Base-by-base conservation (phyloP, 1,139 yeast species). In the Hansenula sp. region DNA sequence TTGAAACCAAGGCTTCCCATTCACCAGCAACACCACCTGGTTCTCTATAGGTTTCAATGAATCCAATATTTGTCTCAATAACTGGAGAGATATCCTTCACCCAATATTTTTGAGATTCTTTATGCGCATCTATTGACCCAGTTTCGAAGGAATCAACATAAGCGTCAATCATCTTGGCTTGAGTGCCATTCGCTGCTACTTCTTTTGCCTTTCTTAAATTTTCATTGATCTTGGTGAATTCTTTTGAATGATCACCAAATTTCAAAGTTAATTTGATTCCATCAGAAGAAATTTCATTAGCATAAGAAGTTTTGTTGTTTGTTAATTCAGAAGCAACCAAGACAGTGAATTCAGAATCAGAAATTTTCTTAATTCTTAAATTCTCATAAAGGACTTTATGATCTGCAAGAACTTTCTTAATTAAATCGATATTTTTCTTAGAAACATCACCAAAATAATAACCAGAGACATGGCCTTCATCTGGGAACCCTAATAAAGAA, bases 1-100 rank as follows among this genome's bases (percentile, higher is more conserved):
- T 85, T n/a, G 96, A 94, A 34, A 89, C 94, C 39, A 89, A 69
- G 30, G 96, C 90, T 68, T 89, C 96, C 93, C 94, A 89, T 67
- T 89, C 96, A 48, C 96, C 96, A 60, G 93, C 79, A 38, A 88
- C 89, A 40, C 96, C 96, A 17, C 91, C 78, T 15, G 96, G 96
- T 61, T 88, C 96, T 63, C 96, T 76, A 66, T 89, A 89, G 28
- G 96, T 88, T 68, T 89, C 96, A 57, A 89, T 88, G 61, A 88
- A 89, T 0, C 96, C 96, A 55, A 88, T 79, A 60, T 89, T 87
- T 38, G 93, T 81, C 65, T 89, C 96, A 25, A 89, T 91, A 32
- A 70, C 70, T 13, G 96, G 96, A 8, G 88, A 84, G 44, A 86
- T 66, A 61, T 89, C 96, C 60, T 86, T 85, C 47, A 89, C 95